A percentile compares a stretch with the other conserved stretches of the same genome.
Evolutionary conservation across 805 yeast species (phyloP).

Genomic region (Hemisphaericaspora nanyangensis): DNA sequence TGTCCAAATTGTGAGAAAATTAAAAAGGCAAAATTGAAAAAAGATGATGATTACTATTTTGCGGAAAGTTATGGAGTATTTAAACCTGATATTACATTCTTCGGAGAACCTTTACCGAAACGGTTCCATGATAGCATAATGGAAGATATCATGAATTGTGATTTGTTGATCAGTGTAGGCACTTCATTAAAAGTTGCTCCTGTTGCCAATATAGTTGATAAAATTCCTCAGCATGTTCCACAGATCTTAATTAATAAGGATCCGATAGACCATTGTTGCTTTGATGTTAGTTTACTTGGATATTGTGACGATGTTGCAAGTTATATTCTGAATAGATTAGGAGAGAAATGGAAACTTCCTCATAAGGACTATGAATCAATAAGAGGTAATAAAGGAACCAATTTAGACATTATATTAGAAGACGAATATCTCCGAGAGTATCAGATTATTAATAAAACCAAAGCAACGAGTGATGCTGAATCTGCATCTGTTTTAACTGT

Average conservation of each 20-base stretch:
- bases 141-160: constrained; percentile 65
- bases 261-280: constrained; percentile 31
- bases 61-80: constrained; percentile 44
- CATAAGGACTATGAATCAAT: constrained; percentile 23
- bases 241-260: constrained; percentile 38
- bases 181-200: constrained; percentile 73
- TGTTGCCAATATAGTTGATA: constrained; percentile 38
- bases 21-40: constrained; percentile 16
- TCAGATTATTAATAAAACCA: constrained; percentile 2
- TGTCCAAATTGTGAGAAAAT: constrained; percentile 44
- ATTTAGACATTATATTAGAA: constrained; percentile 8
- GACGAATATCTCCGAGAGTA: constrained; percentile 10
- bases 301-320: constrained; percentile 39
- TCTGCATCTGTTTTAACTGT: neutral
- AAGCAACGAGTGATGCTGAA: neutral
- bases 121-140: constrained; percentile 28
- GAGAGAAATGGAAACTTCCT: constrained; percentile 28
- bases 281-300: constrained; percentile 38
- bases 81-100: constrained; percentile 89
- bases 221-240: constrained; percentile 31
- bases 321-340: constrained; percentile 28
- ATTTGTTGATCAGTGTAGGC: constrained; percentile 77
- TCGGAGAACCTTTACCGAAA: constrained; percentile 65
- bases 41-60: constrained; percentile 22
- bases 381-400: constrained; percentile 12